A percentile compares a stretch with the other conserved stretches of the same genome.
These are phyloP conservation scores for Lactarius indigo DNA, from an alignment of 768 basidiomycete species.

Conservation along the genomic window DNA sequence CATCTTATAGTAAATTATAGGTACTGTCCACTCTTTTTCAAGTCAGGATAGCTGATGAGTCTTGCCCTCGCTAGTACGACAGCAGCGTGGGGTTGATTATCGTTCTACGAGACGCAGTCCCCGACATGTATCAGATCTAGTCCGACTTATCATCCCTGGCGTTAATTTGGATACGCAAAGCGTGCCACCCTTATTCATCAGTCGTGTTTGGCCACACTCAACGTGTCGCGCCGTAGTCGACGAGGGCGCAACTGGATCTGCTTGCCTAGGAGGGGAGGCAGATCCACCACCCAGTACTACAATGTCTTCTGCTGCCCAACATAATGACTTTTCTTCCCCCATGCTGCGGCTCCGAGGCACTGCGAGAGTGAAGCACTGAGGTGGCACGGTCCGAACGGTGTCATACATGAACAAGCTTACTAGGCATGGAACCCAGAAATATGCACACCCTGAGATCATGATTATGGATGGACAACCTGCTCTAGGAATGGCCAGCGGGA, in stretches of 20 bases:
- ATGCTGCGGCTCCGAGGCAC: conserved; percentile 1
- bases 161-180: conserved; percentile 5
- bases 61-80: conserved; percentile 42
- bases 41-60: conserved; percentile 2
- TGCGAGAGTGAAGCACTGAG: conserved; percentile 8
- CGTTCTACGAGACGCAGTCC: background rate
- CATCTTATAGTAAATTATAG: conserved; percentile 69
- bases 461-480: background rate
- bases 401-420: conserved; percentile 5
- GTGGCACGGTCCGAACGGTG: conserved; percentile 13
- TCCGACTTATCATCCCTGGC: conserved; percentile 2
- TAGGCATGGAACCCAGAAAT: background rate
- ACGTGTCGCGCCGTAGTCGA: conserved; percentile 22
- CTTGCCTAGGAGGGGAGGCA: conserved; percentile 16
- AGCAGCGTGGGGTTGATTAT: conserved; percentile 50
- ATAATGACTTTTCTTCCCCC: conserved; percentile 17
- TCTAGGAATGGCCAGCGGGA: background rate
- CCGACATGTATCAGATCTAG: conserved; percentile 11
- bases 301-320: conserved; percentile 25
- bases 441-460: conserved; percentile 14
- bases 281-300: conserved; percentile 16
- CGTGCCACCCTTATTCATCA: background rate
- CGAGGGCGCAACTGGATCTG: conserved; percentile 21
- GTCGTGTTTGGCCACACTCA: background rate
- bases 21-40: conserved; percentile 29